These are phyloP conservation scores for Hibiscus mutabilis DNA, from an alignment of 345 rosid species.

Conservation along the genomic window DNA sequence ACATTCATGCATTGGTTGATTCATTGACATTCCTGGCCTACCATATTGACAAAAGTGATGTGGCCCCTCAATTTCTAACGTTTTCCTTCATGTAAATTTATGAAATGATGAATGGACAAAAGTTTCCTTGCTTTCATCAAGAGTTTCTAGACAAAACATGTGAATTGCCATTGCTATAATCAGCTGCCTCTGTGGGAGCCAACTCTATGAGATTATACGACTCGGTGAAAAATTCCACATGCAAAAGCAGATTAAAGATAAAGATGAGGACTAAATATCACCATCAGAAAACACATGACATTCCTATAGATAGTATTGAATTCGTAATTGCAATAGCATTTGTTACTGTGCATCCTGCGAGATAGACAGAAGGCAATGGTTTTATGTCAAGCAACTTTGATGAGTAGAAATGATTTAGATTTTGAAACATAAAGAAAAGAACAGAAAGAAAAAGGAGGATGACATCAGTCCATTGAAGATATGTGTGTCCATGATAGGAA, in stretches of 20 bases:
- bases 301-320: too few species aligned
- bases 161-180: conserved; percentile 7
- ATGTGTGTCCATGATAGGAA: neutral
- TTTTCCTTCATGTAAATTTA: conserved; percentile 7
- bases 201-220: neutral
- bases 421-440: conserved; percentile 5
- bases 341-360: neutral
- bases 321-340: too few species aligned
- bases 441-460: neutral
- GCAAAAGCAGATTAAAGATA: neutral
- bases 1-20: conserved; percentile 12
- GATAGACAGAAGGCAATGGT: neutral
- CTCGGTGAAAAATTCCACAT: neutral
- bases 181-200: neutral
- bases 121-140: conserved; percentile 16
- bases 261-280: neutral
- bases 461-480: conserved; percentile 20
- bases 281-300: neutral
- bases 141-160: conserved; percentile 21
- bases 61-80: neutral
- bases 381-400: conserved; percentile 4
- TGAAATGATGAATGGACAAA: conserved; percentile 20
- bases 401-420: conserved; percentile 11
- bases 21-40: neutral
- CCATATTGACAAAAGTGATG: neutral